Base-by-base conservation (phyloP, 371 early-diverging fungal genomes). In the Agmasoma carcini region DNA sequence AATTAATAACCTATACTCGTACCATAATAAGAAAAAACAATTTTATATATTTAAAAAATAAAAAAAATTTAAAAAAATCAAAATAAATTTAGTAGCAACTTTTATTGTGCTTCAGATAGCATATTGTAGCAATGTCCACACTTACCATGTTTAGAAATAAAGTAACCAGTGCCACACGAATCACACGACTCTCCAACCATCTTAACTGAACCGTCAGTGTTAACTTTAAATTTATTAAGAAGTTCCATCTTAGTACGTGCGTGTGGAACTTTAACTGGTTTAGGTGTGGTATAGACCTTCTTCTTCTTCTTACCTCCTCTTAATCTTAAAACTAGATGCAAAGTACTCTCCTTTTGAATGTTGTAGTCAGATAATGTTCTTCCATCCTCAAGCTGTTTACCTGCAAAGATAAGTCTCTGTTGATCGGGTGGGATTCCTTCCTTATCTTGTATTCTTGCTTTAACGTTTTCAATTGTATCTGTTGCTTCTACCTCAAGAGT, bases 381-480 rank as follows among this genome's bases (percentile, higher is more conserved):
- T 54, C 81, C 82, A 61, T 84, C 84, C 65, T 84, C 83, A 6
- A 97, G 85, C 81, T 95, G 94, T 83, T 93, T 93, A 69, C 91
- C 95, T 77, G 94, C 93, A 76, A 96, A 94, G 75, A 96, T 96
- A 66, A 94, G 82, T 70, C 94, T 90, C 79, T 95, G 96, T 82
- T 96, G 97, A 78, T 94, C 94, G 62, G 95, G 95, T 57, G 95
- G 94, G 74, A 95, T 97, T 66, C 87, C 88, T 74, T 93, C 92
- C 82, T 91, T 90, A 79, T 92, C 90, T 77, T 93, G 92, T 60
- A 93, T 92, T 81, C 90, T 91, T 63, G 79, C 75, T 80, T 92
- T 92, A 70, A 92, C 90, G 61, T 87, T 85, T 38, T 88, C 84
- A 73, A 90, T 89, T 69, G 85, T 84, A 71, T 92, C 92, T 15